Evolutionary conservation across 306 rosid species (phyloP).

Genomic region (Begonia peltatifolia): DNA sequence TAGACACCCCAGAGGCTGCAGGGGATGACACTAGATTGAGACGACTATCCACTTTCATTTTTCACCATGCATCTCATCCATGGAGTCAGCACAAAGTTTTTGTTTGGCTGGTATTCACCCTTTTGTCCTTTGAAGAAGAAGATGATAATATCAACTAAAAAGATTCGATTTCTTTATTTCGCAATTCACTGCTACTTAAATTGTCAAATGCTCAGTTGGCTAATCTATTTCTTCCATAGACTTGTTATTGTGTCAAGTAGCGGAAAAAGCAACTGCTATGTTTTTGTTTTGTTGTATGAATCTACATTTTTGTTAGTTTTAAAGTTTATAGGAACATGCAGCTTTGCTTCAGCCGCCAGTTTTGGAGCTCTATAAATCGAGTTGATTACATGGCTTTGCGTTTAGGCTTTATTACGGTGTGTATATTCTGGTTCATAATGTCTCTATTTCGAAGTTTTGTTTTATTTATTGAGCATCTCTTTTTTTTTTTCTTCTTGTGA

Average conservation of each 20-base stretch:
- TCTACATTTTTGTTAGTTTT: conserved; percentile 3
- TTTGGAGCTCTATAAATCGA: conserved; percentile 77
- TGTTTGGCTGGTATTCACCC: conserved; percentile 80
- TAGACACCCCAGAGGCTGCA: conserved; percentile 29
- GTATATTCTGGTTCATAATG: conserved; percentile 12
- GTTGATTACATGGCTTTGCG: conserved; percentile 91
- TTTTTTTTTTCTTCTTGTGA: conserved; percentile 9
- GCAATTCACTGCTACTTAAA: too few relatives aligned
- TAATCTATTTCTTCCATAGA: too few relatives aligned
- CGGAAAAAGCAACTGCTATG: neutral
- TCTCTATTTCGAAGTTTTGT: conserved; percentile 18
- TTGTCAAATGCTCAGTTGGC: too few relatives aligned
- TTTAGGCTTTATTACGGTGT: conserved; percentile 69
- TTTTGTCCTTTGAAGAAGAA: neutral
- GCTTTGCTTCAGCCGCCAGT: conserved; percentile 92
- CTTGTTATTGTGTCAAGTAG: too few relatives aligned
- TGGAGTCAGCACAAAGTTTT: conserved; percentile 69
- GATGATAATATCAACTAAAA: neutral
- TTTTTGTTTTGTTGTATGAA: neutral
- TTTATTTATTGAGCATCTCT: conserved; percentile 1
- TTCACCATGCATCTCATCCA: conserved; percentile 65
- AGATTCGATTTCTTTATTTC: neutral
- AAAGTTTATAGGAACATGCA: conserved; percentile 24
- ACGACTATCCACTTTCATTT: conserved; percentile 59
- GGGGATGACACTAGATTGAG: conserved; percentile 20